These are phyloP conservation scores for Rhinocladiella similis DNA, from an alignment of 2,329 filamentous ascomycete genomes.

Conservation along the genomic window DNA sequence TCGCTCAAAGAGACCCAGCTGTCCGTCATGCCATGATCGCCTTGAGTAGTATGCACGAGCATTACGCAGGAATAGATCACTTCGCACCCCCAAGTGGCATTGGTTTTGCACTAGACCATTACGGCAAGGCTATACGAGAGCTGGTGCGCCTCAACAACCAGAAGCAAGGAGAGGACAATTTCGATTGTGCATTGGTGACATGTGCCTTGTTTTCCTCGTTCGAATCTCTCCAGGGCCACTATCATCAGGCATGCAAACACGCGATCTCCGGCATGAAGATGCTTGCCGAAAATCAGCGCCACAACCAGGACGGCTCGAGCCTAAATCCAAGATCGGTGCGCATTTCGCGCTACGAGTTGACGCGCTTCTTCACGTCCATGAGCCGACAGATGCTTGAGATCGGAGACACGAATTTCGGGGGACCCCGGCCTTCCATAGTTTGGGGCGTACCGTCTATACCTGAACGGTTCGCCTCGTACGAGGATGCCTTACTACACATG, in stretches of 20 bases:
- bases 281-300: slow-evolving; percentile 18
- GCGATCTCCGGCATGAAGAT: slow-evolving; percentile 35
- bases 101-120: slow-evolving; percentile 47
- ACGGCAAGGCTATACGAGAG: slow-evolving; percentile 50
- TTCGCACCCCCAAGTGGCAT: slow-evolving; percentile 8
- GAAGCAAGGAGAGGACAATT: slow-evolving; percentile 33
- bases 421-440: slow-evolving; percentile 1
- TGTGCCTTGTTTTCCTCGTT: slow-evolving; percentile 56
- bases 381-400: slow-evolving; percentile 20
- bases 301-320: background rate
- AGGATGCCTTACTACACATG: slow-evolving; percentile 18
- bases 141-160: slow-evolving; percentile 39
- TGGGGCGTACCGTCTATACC: background rate
- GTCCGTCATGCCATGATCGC: slow-evolving; percentile 34
- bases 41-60: slow-evolving; percentile 34
- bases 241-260: slow-evolving; percentile 44
- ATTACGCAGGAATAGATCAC: slow-evolving; percentile 20
- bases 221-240: slow-evolving; percentile 56
- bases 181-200: slow-evolving; percentile 43
- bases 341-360: slow-evolving; percentile 8
- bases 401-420: slow-evolving; percentile 12
- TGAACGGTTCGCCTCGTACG: slow-evolving; percentile 13
- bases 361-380: slow-evolving; percentile 15
- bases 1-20: slow-evolving; percentile 31
- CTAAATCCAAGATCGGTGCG: background rate